Evolutionary conservation across 805 yeast genomes (phyloP), one percentile per base, ranked within the genome.

Genomic region (Vanderwaltozyma tropicalis): DNA sequence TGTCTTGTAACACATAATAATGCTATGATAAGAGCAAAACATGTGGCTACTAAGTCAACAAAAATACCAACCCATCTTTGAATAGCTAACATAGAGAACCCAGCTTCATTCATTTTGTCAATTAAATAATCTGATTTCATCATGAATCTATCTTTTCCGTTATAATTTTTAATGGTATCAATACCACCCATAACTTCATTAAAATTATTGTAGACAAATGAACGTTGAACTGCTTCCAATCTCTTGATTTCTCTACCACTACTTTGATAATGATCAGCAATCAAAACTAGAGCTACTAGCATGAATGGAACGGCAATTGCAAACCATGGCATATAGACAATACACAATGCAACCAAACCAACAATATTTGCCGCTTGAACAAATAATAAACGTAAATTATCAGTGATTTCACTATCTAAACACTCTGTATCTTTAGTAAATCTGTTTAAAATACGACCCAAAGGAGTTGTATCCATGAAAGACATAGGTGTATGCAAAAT

Each of bases 341-440:
- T 74, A 52, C 83, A 74, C 57, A 80, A 67, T 42, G 82, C 68
- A 38, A 80, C 53, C 22, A 80, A 76, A 42, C 92, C 94, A 28
- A 71, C 44, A 38, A 82, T 71, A 48, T 67, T 71, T 18, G 76
- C 58, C 19, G 67, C 38, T 12, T 78, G 74, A 44, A 66, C 72
- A 34, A 77, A 50, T 37, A 80, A 61, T 56, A 78, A 61, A 43
- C 92, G 69, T 31, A 80, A 48, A 52, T 78, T 80, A 57, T 82
- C 87, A 19, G 75, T 69, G 43, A 86, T 59, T 59, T 81, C 89
- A 52, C 83, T 83, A 55, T 86, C 95, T 55, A 85, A 64, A 24
- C 78, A 76, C 55, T 86, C 94, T 0, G 92, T 80, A 57, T 86
- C 95, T 49, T 84, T 84, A 2, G 95, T 84, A 55, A 86, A 86